Conservation (phyloP, 2,329 filamentous ascomycete species). For the Amphichorda felina region DNA sequence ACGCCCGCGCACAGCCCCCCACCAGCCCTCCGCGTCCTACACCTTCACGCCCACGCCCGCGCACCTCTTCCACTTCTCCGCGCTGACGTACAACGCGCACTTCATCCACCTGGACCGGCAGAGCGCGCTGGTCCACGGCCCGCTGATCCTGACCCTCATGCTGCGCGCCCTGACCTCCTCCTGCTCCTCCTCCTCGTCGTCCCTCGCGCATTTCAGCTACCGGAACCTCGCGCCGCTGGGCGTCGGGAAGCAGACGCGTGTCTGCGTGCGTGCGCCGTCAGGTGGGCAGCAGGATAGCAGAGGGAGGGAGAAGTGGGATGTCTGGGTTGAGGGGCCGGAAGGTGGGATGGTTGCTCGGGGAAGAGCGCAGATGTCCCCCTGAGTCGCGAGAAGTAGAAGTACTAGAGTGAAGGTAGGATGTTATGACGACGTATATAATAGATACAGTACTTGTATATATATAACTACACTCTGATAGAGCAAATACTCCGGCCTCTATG, state of each 20-base stretch:
- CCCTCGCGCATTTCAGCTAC: conserved; percentile 55
- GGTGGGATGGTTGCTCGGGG: conserved; percentile 56
- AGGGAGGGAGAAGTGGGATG: conserved; percentile 31
- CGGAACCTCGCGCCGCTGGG: conserved; percentile 75
- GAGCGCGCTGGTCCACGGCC: conserved; percentile 75
- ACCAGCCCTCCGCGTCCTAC: conserved; percentile 15
- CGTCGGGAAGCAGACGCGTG: conserved; percentile 54
- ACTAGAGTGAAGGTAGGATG: too few relatives aligned
- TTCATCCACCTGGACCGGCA: conserved; percentile 78
- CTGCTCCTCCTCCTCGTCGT: conserved; percentile 1
- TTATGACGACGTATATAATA: too few relatives aligned
- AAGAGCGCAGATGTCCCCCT: conserved; percentile 17
- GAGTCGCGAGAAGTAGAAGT: background rate
- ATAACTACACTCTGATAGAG: background rate
- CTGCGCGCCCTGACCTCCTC: conserved; percentile 44
- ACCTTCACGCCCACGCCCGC: conserved; percentile 52
- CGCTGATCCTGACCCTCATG: conserved; percentile 67
- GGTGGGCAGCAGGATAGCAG: conserved; percentile 14
- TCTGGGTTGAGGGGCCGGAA: conserved; percentile 52
- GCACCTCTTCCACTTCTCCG: conserved; percentile 82
- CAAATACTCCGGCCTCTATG: background rate
- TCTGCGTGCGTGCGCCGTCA: conserved; percentile 46
- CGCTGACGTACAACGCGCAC: conserved; percentile 87
- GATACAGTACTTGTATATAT: too few relatives aligned
- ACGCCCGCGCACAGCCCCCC: background rate